Percentiles rank a stretch among this genome's conserved stretches.
phyloP scores from a whole-genome alignment of 768 basidiomycete species.

The Podaxis sp. region DNA sequence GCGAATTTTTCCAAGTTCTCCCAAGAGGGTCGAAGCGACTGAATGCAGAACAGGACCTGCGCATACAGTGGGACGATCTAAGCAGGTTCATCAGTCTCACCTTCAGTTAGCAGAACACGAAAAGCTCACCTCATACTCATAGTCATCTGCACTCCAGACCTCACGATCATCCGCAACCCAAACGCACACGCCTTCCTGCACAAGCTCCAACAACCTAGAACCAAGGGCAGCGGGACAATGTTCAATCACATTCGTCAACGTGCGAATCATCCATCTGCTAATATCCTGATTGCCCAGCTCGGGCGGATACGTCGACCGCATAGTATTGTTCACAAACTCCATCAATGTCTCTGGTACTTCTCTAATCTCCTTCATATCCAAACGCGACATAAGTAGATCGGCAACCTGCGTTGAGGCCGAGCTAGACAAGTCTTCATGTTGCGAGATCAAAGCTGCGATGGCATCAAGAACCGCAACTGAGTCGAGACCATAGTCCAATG shows the following conservation, averaged over 20 bases:
- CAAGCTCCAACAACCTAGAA: constrained; percentile 41
- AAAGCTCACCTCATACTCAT: constrained; percentile 55
- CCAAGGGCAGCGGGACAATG: constrained; percentile 50
- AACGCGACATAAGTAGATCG: constrained; percentile 58
- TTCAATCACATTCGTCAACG: constrained; percentile 55
- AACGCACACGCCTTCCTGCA: constrained; percentile 53
- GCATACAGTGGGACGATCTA: constrained; percentile 69
- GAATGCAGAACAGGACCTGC: constrained; percentile 51
- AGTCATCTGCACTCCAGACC: constrained; percentile 52
- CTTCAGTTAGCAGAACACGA: background rate
- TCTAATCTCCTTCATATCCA: constrained; percentile 49
- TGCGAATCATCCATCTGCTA: constrained; percentile 62
- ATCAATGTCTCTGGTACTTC: constrained; percentile 55
- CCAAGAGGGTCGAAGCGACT: constrained; percentile 40
- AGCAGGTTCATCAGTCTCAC: background rate
- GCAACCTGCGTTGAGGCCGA: constrained; percentile 51
- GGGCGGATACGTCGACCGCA: constrained; percentile 68
- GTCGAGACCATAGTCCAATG: constrained; percentile 62
- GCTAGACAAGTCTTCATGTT: constrained; percentile 30
- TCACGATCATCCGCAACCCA: constrained; percentile 67
- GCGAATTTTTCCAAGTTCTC: constrained; percentile 47
- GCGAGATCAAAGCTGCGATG: constrained; percentile 48
- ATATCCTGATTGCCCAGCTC: constrained; percentile 50
- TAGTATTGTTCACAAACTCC: constrained; percentile 58
- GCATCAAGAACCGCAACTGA: constrained; percentile 51